Evolutionary conservation across 2,329 filamentous ascomycete genomes (phyloP).

Genomic region (Talaromyces sp.): DNA sequence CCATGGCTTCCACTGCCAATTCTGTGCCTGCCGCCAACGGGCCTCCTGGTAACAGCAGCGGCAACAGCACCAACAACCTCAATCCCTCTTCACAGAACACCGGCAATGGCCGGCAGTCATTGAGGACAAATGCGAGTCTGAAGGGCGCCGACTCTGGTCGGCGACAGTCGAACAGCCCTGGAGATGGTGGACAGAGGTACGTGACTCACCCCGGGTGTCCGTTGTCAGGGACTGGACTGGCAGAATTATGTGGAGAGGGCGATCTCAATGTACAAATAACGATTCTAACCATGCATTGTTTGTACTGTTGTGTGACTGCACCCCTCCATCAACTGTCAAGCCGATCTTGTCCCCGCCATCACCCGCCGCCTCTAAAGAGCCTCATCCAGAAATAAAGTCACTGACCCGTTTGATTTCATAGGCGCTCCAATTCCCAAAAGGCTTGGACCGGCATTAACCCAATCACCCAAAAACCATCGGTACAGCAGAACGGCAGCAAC

Average conservation of each 20-base stretch:
- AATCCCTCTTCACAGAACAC: constrained; percentile 33
- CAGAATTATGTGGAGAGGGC: neutral
- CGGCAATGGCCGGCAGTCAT: constrained; percentile 36
- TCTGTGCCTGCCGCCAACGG: constrained; percentile 31
- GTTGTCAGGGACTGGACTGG: neutral
- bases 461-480: constrained; percentile 52
- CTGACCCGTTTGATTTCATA: constrained; percentile 16
- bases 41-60: constrained; percentile 28
- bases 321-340: neutral
- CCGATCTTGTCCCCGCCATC: neutral
- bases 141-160: constrained; percentile 50
- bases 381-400: neutral
- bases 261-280: neutral
- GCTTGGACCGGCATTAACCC: constrained; percentile 60
- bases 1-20: constrained; percentile 40
- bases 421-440: constrained; percentile 53
- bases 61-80: constrained; percentile 3
- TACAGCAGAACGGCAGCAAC: constrained; percentile 51
- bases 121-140: constrained; percentile 46
- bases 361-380: neutral
- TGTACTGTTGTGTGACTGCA: neutral
- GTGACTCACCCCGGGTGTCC: constrained; percentile 20
- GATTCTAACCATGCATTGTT: neutral
- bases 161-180: constrained; percentile 52
- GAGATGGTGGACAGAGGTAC: constrained; percentile 52